Evolutionary conservation across 108 stramenopile species (phyloP), one percentile per base, ranked within the genome.

Genomic region (Cyclotella distinguenda): DNA sequence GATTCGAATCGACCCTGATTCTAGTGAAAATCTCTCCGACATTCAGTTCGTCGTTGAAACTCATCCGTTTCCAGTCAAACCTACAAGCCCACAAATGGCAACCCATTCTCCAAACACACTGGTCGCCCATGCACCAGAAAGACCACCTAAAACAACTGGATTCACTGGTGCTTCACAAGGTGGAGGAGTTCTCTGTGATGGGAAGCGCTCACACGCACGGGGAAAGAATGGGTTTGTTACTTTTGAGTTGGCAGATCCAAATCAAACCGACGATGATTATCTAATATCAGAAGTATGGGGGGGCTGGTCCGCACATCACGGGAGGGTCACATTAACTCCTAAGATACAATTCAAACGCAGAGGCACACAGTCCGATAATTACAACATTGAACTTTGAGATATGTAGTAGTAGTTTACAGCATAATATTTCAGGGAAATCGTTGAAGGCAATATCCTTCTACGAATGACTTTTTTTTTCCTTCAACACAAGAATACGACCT

Each of bases 41-140:
- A 58, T 77, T 42, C 75, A 77, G 39, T 77, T 55, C 57, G 62
- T 77, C 11, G 67, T 77, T 13, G 75, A 68, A 35, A 60, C 75
- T 8, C 26, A 46, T 7, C 62, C 61, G 30, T 77, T 77, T 34
- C 3, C n/a, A 35, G 19, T 46, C 5, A 21, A 32, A 22, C n/a
- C 30, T 48, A 30, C 22, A 32, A 39, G 9, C 9, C 26, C 38
- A 30, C 51, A 39, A 27, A 9, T 28, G 43, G 12, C 36, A 13
- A 16, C 35, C 19, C 26, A 52, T 66, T n/a, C 45, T 30, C 50
- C 71, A 7, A 30, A 33, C 5, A 13, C 40, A 31, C 51, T 15
- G 15, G 43, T 19, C 40, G 35, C 30, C n/a, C 42, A 32, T 38
- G 39, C 38, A 21, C 58, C 33, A 31, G 35, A n/a, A n/a, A n/a